A percentile compares a stretch with the other conserved stretches of the same genome.
Evolutionary conservation across 1,139 yeast species (phyloP).

Genomic region (Pichia sp.): DNA sequence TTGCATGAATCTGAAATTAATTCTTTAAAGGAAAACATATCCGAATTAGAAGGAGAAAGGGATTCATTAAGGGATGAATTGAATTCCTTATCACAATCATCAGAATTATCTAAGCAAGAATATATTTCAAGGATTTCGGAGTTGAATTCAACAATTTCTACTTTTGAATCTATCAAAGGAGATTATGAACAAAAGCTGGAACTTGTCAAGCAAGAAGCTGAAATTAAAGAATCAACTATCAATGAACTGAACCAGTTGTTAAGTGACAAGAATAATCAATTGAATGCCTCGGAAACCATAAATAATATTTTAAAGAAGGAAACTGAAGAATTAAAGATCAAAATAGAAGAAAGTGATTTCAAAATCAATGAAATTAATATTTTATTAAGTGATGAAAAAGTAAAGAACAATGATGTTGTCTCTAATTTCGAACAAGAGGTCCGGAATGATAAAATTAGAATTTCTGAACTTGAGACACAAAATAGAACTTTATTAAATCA

Average conservation of each 20-base stretch:
- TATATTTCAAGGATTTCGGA: constrained; percentile 34
- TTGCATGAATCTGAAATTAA: constrained; percentile 13
- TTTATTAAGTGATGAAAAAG: constrained; percentile 33
- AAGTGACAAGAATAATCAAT: constrained; percentile 44
- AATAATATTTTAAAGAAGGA: constrained; percentile 42
- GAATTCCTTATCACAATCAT: constrained; percentile 20
- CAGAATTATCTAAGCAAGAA: constrained; percentile 32
- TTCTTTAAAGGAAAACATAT: constrained; percentile 21
- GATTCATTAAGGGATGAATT: constrained; percentile 24
- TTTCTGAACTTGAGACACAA: constrained; percentile 57
- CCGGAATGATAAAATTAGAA: constrained; percentile 38
- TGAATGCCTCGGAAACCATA: constrained; percentile 46
- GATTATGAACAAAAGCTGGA: constrained; percentile 23
- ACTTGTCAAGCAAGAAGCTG: constrained; percentile 17
- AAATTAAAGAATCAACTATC: constrained; percentile 13
- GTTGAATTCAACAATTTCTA: constrained; percentile 22
- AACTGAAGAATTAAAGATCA: constrained; percentile 33
- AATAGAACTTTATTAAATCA: constrained; percentile 66
- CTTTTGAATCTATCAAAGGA: constrained; percentile 23
- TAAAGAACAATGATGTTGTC: constrained; percentile 41
- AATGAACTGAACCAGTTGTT: constrained; percentile 38
- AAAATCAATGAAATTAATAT: constrained; percentile 26
- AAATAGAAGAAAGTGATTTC: constrained; percentile 33
- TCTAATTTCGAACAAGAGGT: constrained; percentile 49
- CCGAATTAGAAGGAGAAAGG: constrained; percentile 31